Evolutionary conservation across 1,139 yeast genomes (phyloP).

Genomic region (Suhomyces atakaporum): DNA sequence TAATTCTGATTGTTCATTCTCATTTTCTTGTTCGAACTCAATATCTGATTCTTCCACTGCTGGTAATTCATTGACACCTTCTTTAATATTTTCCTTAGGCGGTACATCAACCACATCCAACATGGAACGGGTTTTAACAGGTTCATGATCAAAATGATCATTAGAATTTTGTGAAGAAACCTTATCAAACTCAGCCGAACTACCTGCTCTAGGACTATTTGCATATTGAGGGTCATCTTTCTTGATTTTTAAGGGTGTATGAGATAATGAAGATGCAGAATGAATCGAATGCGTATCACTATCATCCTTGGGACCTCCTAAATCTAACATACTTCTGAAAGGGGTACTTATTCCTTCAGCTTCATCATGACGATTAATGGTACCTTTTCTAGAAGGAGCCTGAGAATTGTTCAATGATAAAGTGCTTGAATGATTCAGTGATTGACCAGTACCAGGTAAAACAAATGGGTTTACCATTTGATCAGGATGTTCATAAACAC

Average conservation of each 20-base stretch:
- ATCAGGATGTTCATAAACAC: constrained; percentile 56
- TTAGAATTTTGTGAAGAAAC: neutral
- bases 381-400: constrained; percentile 39
- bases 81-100: constrained; percentile 7
- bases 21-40: constrained; percentile 2
- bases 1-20: neutral
- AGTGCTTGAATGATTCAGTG: constrained; percentile 14
- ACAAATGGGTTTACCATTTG: constrained; percentile 46
- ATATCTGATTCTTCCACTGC: constrained; percentile 24
- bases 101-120: constrained; percentile 15
- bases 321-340: constrained; percentile 45
- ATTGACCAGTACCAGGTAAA: constrained; percentile 27
- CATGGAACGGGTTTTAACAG: constrained; percentile 15
- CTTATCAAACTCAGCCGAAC: constrained; percentile 2
- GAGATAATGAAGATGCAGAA: constrained; percentile 33
- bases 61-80: constrained; percentile 15
- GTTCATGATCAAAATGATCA: constrained; percentile 5
- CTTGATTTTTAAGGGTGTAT: constrained; percentile 16
- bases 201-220: constrained; percentile 3
- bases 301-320: constrained; percentile 17
- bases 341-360: constrained; percentile 26
- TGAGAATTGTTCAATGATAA: constrained; percentile 31
- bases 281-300: constrained; percentile 25
- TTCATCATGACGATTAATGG: constrained; percentile 20
- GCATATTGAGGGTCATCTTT: constrained; percentile 8